Evolutionary conservation across 208 protist species (phyloP).

Genomic region (Acanthamoeba healyi): DNA sequence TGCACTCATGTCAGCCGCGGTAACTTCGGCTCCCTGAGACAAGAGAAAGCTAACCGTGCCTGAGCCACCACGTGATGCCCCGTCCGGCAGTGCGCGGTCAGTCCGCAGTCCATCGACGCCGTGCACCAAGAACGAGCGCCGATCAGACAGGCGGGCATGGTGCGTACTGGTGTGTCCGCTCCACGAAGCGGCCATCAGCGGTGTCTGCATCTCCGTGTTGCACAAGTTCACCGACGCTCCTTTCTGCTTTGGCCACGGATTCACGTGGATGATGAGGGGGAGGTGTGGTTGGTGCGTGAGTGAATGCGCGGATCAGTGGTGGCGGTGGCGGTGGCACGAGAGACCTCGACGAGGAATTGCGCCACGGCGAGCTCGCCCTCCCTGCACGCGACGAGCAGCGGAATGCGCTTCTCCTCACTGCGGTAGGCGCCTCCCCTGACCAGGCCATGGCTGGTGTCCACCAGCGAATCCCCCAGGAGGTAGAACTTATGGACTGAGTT

Average conservation of each 20-base stretch:
- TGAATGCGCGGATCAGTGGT: not conserved
- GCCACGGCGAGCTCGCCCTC: not conserved
- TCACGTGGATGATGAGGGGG: not conserved
- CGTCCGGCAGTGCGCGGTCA: not conserved
- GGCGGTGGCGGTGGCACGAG: no score
- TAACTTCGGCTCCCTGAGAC: not conserved
- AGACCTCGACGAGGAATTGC: not conserved
- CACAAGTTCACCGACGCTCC: not conserved
- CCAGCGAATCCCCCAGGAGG: not conserved
- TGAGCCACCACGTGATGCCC: not conserved
- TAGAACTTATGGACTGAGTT: not conserved
- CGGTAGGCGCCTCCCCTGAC: slow-evolving; percentile 7
- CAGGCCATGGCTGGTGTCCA: slow-evolving; percentile 21
- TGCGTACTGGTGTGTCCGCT: not conserved
- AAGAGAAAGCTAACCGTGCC: not conserved
- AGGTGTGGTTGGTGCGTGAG: not conserved
- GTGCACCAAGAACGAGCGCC: not conserved
- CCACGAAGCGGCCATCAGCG: slow-evolving; percentile 7
- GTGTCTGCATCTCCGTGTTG: slow-evolving; percentile 32
- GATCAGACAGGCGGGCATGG: not conserved
- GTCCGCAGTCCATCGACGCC: not conserved
- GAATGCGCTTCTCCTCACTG: slow-evolving; percentile 33
- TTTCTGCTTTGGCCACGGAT: no score
- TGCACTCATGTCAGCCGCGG: not conserved
- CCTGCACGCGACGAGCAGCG: not conserved